A percentile compares a stretch with the other conserved stretches of the same genome.
These are phyloP conservation scores for Rhizopogon salebrosus DNA, from an alignment of 768 basidiomycete genomes.

Conservation along the genomic window DNA sequence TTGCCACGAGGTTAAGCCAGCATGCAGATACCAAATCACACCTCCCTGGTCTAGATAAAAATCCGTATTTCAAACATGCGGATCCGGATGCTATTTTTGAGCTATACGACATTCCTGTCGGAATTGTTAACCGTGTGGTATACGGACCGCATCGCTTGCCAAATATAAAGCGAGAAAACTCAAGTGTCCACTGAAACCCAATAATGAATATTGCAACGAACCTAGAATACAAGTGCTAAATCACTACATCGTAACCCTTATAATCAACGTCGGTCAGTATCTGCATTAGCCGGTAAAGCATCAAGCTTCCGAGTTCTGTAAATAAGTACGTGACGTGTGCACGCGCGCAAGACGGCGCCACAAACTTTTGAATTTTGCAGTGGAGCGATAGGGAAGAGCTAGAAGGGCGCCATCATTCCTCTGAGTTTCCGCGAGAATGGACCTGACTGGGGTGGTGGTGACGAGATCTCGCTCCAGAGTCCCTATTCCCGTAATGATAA, in stretches of 20 bases:
- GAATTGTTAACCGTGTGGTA: conserved; percentile 70
- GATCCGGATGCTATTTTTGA: conserved; percentile 49
- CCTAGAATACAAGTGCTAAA: not conserved
- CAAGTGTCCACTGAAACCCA: not conserved
- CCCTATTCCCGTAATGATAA: conserved; percentile 30
- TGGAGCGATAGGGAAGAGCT: not conserved
- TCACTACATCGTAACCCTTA: not conserved
- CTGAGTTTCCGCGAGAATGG: conserved; percentile 10
- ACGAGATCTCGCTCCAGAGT: conserved; percentile 22
- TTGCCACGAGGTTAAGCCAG: conserved; percentile 7
- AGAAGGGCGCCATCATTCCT: conserved; percentile 9
- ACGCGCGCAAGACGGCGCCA: no score
- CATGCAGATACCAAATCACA: conserved; percentile 52
- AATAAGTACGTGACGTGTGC: not conserved
- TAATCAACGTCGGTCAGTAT: not conserved
- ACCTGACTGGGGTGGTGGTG: conserved; percentile 32
- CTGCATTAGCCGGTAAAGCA: not conserved
- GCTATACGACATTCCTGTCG: conserved; percentile 79
- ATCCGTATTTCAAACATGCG: conserved; percentile 48
- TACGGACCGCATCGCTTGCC: conserved; percentile 32
- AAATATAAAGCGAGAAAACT: not conserved
- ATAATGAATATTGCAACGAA: not conserved
- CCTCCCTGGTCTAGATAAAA: conserved; percentile 34
- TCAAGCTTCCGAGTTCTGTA: not conserved
- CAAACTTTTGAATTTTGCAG: not conserved